Conservation (phyloP, 352 stramenopile genomes). For the Hyaloperonospora arabidopsidis region DNA sequence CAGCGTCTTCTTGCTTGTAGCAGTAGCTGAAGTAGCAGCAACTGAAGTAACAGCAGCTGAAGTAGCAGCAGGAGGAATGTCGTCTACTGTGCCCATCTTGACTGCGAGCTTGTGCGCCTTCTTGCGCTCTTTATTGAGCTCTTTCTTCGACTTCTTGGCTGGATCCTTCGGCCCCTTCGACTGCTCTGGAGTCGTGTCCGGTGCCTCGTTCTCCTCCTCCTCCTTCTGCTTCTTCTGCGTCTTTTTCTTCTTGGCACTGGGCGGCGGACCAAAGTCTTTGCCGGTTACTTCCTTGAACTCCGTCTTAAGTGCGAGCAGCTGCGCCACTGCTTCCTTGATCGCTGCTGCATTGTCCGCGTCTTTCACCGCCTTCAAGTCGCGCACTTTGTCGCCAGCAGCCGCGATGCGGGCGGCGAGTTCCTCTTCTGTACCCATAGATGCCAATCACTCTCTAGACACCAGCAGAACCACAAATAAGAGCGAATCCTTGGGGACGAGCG, state of each 20-base stretch:
- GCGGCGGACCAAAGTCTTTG: conserved; percentile 57
- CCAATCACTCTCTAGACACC: not conserved
- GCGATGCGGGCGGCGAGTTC: conserved; percentile 53
- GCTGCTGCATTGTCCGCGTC: conserved; percentile 39
- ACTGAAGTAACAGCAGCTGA: conserved; percentile 9
- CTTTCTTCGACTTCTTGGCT: conserved; percentile 80
- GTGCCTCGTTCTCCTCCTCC: conserved; percentile 24
- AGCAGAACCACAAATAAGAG: conserved; percentile 31
- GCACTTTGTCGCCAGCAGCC: conserved; percentile 63
- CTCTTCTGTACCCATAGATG: conserved; percentile 40
- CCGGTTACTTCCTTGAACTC: conserved; percentile 73
- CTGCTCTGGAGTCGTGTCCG: conserved; percentile 12
- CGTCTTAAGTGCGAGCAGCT: conserved; percentile 62
- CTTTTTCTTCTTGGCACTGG: conserved; percentile 65
- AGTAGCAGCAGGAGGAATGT: conserved; percentile 10
- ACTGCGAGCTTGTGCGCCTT: conserved; percentile 72
- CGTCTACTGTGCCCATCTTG: conserved; percentile 38
- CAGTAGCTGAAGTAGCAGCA: conserved; percentile 5
- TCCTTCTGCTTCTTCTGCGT: too few relatives aligned
- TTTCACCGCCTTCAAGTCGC: conserved; percentile 56
- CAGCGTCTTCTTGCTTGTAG: conserved; percentile 21
- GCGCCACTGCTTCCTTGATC: conserved; percentile 43
- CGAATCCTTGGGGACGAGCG: too few relatives aligned
- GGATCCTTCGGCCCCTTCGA: conserved; percentile 52
- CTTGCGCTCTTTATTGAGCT: conserved; percentile 86